Evolutionary conservation across 371 early-diverging fungal species (phyloP).

Genomic region (Apophysomyces trapeziformis): DNA sequence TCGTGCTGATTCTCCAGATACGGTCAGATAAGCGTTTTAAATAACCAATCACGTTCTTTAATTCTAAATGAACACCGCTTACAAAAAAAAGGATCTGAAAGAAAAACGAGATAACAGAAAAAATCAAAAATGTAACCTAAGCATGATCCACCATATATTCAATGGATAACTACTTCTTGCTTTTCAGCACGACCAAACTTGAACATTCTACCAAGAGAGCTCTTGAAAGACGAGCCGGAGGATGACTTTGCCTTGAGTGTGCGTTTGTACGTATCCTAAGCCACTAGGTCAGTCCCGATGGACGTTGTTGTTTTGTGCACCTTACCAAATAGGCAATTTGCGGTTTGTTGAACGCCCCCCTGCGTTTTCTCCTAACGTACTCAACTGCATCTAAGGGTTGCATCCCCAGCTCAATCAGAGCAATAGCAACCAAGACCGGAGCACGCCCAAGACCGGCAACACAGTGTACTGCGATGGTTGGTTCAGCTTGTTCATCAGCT

Average conservation of each 20-base stretch:
- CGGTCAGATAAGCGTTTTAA: constrained; percentile 6
- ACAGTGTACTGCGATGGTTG: constrained; percentile 83
- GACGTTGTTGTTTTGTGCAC: constrained; percentile 36
- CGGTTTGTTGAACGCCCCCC: constrained; percentile 82
- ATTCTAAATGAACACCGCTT: constrained; percentile 7
- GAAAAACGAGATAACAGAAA: not conserved
- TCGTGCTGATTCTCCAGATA: constrained; percentile 1
- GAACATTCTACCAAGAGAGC: constrained; percentile 36
- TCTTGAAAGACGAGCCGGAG: constrained; percentile 23
- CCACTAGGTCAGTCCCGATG: not conserved
- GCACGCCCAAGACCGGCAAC: constrained; percentile 85
- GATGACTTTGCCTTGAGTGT: constrained; percentile 29
- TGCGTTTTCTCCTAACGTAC: constrained; percentile 73
- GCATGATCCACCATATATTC: constrained; percentile 27
- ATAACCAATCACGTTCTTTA: constrained; percentile 12
- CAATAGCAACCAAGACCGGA: constrained; percentile 75
- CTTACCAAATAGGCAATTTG: constrained; percentile 75
- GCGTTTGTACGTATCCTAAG: constrained; percentile 45
- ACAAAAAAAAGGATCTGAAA: not conserved
- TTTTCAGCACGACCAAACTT: constrained; percentile 27
- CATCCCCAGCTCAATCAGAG: constrained; percentile 82
- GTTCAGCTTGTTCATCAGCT: constrained; percentile 34
- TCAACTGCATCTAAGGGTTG: constrained; percentile 76
- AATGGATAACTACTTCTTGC: constrained; percentile 32
- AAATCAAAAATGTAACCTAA: constrained; percentile 1